These are phyloP conservation scores for Penicillium soppii DNA, from an alignment of 495 filamentous ascomycete genomes.

Conservation along the genomic window DNA sequence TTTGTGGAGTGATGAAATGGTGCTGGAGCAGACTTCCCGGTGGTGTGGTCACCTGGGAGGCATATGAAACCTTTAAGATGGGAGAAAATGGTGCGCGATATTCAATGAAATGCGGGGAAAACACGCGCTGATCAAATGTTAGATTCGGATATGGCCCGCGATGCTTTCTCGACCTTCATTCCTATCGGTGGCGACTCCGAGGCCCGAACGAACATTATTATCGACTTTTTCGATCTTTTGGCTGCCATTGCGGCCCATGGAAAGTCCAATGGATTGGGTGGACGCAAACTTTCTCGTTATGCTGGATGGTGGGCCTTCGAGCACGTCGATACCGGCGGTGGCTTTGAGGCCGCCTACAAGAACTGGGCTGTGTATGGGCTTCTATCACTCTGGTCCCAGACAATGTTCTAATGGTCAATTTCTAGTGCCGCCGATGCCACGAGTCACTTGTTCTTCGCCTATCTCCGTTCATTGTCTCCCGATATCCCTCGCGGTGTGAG, in stretches of 20 bases:
- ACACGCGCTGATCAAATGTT: slow-evolving; percentile 8
- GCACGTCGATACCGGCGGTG: slow-evolving; percentile 74
- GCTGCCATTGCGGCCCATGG: slow-evolving; percentile 79
- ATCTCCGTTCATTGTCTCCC: slow-evolving; percentile 84
- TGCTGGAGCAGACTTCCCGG: slow-evolving; percentile 94
- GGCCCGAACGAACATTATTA: slow-evolving; percentile 82
- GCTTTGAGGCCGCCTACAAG: slow-evolving; percentile 95
- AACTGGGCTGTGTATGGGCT: slow-evolving; percentile 65
- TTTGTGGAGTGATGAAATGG: slow-evolving; percentile 96
- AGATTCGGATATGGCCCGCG: slow-evolving; percentile 91
- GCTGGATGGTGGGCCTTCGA: slow-evolving; percentile 99
- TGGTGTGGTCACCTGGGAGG: slow-evolving; percentile 94
- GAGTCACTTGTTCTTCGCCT: slow-evolving; percentile 96
- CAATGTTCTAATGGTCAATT: neutral
- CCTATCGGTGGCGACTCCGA: slow-evolving; percentile 90
- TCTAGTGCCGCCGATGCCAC: slow-evolving; percentile 87
- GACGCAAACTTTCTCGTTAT: slow-evolving; percentile 89
- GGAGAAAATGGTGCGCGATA: slow-evolving; percentile 77
- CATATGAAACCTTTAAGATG: slow-evolving; percentile 92
- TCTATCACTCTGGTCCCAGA: neutral
- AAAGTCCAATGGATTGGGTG: slow-evolving; percentile 90
- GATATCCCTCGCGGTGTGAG: slow-evolving; percentile 66
- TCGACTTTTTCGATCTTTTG: slow-evolving; percentile 94
- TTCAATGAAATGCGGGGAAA: slow-evolving; percentile 4
- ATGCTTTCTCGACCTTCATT: slow-evolving; percentile 95